Evolutionary conservation across 139 green algal genomes (phyloP).

Genomic region (Tetradesmus lagerheimii): DNA sequence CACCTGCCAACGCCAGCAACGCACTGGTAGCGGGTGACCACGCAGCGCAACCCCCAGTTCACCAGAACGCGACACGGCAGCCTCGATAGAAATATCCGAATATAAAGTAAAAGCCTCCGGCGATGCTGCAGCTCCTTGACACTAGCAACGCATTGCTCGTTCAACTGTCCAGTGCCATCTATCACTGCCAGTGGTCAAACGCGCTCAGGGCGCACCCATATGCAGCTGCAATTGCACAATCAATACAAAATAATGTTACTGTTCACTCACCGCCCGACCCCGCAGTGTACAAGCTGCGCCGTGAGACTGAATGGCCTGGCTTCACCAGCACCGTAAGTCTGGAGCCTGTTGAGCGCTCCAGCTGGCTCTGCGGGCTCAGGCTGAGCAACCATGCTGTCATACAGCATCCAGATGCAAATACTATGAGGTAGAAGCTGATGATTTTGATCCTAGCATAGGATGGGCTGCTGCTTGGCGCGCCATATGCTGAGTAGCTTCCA

Average conservation of each 20-base stretch:
- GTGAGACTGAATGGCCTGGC: neutral
- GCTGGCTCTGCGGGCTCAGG: slow-evolving; percentile 24
- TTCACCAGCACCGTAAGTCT: slow-evolving; percentile 6
- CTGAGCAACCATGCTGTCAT: slow-evolving; percentile 39
- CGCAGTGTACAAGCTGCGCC: slow-evolving; percentile 21
- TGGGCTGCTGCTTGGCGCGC: neutral
- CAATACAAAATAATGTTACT: neutral
- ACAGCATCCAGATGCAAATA: slow-evolving; percentile 30
- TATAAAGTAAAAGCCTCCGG: neutral
- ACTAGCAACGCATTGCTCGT: slow-evolving; percentile 3
- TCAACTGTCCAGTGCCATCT: slow-evolving; percentile 14
- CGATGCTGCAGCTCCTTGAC: neutral
- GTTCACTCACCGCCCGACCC: slow-evolving; percentile 11
- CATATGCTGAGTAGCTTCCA: neutral
- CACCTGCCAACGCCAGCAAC: neutral
- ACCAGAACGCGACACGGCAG: neutral
- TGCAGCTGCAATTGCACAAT: neutral
- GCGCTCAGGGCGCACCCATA: neutral
- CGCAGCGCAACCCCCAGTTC: neutral
- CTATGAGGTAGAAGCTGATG: slow-evolving; percentile 37
- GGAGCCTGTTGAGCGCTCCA: slow-evolving; percentile 23
- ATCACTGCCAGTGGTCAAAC: neutral
- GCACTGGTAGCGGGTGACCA: neutral
- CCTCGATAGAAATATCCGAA: neutral
- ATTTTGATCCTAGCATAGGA: neutral